Evolutionary conservation across 78 protist species (phyloP).

Genomic region (Chrysochromulina parva): DNA sequence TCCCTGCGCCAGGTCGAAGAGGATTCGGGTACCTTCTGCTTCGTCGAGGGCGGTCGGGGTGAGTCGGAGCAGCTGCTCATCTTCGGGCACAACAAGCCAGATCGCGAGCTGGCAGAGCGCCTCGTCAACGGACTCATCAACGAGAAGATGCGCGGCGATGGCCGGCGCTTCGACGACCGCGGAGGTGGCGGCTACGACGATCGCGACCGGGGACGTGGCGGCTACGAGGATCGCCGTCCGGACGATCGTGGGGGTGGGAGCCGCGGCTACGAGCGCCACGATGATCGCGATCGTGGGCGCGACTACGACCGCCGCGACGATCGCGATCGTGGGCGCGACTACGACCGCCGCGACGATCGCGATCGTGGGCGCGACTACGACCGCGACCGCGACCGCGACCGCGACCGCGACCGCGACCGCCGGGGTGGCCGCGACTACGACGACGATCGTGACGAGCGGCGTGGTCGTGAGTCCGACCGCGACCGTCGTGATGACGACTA

Average conservation of each 20-base stretch:
- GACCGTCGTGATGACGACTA: neutral
- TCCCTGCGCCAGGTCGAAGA: neutral
- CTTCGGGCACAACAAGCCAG: neutral
- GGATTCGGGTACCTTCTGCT: constrained; percentile 15
- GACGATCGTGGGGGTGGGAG: too few relatives aligned
- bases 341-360: too few relatives aligned
- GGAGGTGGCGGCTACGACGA: neutral
- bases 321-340: too few relatives aligned
- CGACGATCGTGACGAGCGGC: neutral
- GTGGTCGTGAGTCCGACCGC: neutral
- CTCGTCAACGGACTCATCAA: neutral
- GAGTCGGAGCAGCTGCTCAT: neutral
- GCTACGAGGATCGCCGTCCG: too few relatives aligned
- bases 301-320: too few relatives aligned
- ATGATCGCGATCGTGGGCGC: too few relatives aligned
- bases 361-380: too few relatives aligned
- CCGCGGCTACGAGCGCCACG: too few relatives aligned
- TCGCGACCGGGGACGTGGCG: neutral
- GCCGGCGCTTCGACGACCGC: neutral
- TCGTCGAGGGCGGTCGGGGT: constrained; percentile 19
- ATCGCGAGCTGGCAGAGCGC: constrained; percentile 1
- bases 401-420: too few relatives aligned
- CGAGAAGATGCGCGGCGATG: constrained; percentile 15
- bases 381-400: too few relatives aligned
- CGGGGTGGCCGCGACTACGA: too few relatives aligned